phyloP scores from a whole-genome alignment of 2,329 filamentous ascomycete genomes.

The Drechslerella coelobrocha region DNA sequence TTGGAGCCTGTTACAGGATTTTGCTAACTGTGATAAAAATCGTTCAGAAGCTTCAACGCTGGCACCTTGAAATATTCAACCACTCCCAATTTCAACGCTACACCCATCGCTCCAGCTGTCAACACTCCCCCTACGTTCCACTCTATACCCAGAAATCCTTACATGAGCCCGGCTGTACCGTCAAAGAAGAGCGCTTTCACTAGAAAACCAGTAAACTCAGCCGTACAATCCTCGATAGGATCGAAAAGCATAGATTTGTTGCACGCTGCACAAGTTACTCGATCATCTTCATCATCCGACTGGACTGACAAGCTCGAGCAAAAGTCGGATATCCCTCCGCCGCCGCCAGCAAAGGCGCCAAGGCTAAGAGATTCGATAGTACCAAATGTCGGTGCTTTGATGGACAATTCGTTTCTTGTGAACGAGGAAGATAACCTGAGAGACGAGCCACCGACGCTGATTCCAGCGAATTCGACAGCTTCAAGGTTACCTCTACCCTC shows the following conservation, averaged over 20 bases:
- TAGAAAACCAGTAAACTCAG: conserved; percentile 44
- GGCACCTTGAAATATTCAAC: conserved; percentile 48
- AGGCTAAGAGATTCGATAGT: conserved; percentile 48
- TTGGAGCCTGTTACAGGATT: no score
- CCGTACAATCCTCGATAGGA: conserved; percentile 21
- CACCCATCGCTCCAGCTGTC: conserved; percentile 34
- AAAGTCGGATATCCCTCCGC: conserved; percentile 35
- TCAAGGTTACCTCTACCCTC: conserved; percentile 39
- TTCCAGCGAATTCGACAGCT: conserved; percentile 42
- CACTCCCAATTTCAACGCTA: conserved; percentile 47
- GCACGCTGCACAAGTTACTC: conserved; percentile 25
- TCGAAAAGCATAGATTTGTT: conserved; percentile 43
- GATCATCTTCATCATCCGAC: background rate
- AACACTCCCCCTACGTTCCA: conserved; percentile 45
- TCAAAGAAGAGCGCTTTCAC: conserved; percentile 40
- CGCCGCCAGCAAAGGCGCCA: conserved; percentile 44
- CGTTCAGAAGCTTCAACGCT: conserved; percentile 18
- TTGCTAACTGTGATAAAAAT: conserved; percentile 7
- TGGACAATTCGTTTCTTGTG: conserved; percentile 41
- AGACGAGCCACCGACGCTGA: conserved; percentile 32
- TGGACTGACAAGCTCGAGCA: conserved; percentile 20
- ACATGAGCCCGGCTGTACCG: conserved; percentile 8
- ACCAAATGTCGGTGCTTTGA: conserved; percentile 26
- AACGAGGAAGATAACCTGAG: conserved; percentile 14
- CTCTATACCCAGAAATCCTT: conserved; percentile 36